Evolutionary conservation across 2,329 filamentous ascomycete genomes (phyloP).

Genomic region (Ceratocystis destructans): DNA sequence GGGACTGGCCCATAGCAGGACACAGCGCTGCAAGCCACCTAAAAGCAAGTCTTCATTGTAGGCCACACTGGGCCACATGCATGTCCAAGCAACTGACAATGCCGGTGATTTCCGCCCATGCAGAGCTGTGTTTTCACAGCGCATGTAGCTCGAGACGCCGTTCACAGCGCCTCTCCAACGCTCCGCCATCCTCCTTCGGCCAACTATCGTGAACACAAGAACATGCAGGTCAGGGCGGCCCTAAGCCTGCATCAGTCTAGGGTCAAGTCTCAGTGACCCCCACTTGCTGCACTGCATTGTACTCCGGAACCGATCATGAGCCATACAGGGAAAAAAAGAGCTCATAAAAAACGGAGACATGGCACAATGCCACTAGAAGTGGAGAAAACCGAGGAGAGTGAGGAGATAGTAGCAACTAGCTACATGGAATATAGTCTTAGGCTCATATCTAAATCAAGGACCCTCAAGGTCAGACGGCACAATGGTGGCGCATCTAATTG

Average conservation of each 20-base stretch:
- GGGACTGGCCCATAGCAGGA: background rate
- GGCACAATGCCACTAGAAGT: background rate
- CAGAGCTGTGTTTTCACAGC: background rate
- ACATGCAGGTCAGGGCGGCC: background rate
- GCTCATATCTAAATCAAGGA: background rate
- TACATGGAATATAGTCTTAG: background rate
- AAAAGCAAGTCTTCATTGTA: background rate
- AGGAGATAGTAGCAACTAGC: background rate
- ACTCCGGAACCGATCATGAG: background rate
- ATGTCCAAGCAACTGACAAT: slow-evolving; percentile 1
- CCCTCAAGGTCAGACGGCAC: background rate
- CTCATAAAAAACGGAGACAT: slow-evolving; percentile 7
- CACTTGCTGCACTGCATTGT: background rate
- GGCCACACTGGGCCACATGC: background rate
- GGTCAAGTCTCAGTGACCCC: background rate
- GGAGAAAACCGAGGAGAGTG: background rate
- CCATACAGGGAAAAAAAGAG: background rate
- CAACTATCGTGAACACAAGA: background rate
- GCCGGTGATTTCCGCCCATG: slow-evolving; percentile 4
- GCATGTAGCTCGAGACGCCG: background rate
- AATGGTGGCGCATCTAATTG: background rate
- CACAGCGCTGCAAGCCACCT: background rate
- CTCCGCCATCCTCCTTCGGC: background rate
- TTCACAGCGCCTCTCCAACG: background rate
- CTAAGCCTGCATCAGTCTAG: background rate